Evolutionary conservation across 495 filamentous ascomycete species (phyloP).

Genomic region (Chaetomium tenue): DNA sequence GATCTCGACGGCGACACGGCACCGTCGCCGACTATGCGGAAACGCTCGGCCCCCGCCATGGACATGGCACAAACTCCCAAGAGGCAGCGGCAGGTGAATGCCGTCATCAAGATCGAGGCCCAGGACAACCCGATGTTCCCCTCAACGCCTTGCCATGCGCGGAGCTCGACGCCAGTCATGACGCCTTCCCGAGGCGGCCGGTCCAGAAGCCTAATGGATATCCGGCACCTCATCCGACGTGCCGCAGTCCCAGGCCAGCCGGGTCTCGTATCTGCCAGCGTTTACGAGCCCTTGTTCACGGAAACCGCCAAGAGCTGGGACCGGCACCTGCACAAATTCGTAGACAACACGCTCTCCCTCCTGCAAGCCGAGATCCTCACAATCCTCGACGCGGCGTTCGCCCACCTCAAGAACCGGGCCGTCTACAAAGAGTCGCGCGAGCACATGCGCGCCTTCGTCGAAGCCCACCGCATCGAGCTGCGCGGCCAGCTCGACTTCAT

Average conservation of each 20-base stretch:
- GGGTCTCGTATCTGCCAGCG: slow-evolving; percentile 41
- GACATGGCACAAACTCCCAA: slow-evolving; percentile 18
- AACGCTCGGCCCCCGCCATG: slow-evolving; percentile 9
- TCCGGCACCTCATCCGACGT: slow-evolving; percentile 39
- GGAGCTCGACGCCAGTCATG: background rate
- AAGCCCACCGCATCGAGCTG: slow-evolving; percentile 29
- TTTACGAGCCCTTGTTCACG: slow-evolving; percentile 42
- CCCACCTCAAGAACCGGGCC: slow-evolving; percentile 38
- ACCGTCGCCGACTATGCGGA: slow-evolving; percentile 27
- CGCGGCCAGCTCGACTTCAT: slow-evolving; percentile 33
- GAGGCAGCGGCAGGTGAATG: slow-evolving; percentile 22
- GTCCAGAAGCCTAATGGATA: slow-evolving; percentile 32
- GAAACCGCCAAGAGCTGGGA: slow-evolving; percentile 42
- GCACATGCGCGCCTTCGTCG: slow-evolving; percentile 40
- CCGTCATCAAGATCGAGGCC: slow-evolving; percentile 27
- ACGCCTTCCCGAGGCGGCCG: background rate
- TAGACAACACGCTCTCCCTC: slow-evolving; percentile 38
- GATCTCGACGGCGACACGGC: slow-evolving; percentile 31
- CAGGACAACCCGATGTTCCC: slow-evolving; percentile 8
- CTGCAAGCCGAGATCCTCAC: slow-evolving; percentile 32
- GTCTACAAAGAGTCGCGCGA: slow-evolving; percentile 40
- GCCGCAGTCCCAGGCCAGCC: slow-evolving; percentile 47
- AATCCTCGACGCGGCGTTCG: slow-evolving; percentile 40
- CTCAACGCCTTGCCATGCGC: slow-evolving; percentile 12
- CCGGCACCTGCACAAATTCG: slow-evolving; percentile 34